phyloP scores from a whole-genome alignment of 1,284 basidiomycete genomes.

The Sphaerobolus stellatus region DNA sequence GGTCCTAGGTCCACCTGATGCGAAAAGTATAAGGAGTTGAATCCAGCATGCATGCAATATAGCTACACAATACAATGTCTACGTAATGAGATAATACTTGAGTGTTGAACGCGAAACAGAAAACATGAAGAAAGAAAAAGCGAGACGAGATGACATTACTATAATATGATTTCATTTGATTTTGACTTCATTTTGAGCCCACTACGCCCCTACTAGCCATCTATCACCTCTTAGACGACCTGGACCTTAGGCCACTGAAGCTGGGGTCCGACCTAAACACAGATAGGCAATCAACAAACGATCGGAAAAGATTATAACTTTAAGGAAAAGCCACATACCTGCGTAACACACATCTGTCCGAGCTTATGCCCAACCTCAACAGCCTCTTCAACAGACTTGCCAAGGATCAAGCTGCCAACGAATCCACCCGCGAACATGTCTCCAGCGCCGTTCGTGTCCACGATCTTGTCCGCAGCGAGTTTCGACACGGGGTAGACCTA shows the following conservation, averaged over 20 bases:
- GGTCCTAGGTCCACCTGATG: no score
- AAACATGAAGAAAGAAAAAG: no score
- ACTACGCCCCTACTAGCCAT: neutral
- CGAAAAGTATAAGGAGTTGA: slow-evolving; percentile 12
- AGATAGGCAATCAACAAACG: neutral
- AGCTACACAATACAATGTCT: slow-evolving; percentile 3
- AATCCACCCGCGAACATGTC: slow-evolving; percentile 99
- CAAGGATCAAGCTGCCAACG: slow-evolving; percentile 81
- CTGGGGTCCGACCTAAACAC: slow-evolving; percentile 65
- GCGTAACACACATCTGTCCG: slow-evolving; percentile 85
- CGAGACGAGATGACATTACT: no score
- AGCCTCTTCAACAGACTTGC: slow-evolving; percentile 78
- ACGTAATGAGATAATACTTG: neutral
- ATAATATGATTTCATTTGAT: no score
- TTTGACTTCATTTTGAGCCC: neutral
- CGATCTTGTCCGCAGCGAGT: slow-evolving; percentile 70
- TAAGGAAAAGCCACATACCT: slow-evolving; percentile 48
- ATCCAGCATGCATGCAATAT: slow-evolving; percentile 4
- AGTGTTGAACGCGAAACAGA: slow-evolving; percentile 3
- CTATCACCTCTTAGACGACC: slow-evolving; percentile 58
- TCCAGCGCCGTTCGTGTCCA: slow-evolving; percentile 99
- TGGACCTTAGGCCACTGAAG: slow-evolving; percentile 78
- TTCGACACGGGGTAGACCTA: slow-evolving; percentile 60
- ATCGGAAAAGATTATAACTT: neutral
- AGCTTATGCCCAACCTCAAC: slow-evolving; percentile 89